A percentile compares a stretch with the other conserved stretches of the same genome.
phyloP scores from a whole-genome alignment of 116 monocot species.

The Zostera marina region DNA sequence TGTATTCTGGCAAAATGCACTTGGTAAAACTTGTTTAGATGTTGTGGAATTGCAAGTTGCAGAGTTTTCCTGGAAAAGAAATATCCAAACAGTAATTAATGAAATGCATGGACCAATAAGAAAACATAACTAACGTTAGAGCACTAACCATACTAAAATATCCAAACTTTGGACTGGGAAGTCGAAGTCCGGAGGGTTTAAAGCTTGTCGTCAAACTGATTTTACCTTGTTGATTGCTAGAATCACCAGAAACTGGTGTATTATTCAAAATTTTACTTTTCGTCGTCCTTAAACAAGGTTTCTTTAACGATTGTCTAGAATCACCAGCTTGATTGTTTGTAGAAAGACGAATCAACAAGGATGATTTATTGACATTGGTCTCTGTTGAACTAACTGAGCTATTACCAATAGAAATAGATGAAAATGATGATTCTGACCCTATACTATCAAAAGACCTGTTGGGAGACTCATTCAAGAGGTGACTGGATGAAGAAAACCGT shows the following conservation, averaged over 20 bases:
- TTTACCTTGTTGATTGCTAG: conserved; percentile 9
- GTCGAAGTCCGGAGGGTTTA: conserved; percentile 62
- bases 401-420: conserved; percentile 15
- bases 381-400: background rate
- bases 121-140: background rate
- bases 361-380: too few species aligned
- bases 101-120: background rate
- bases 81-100: too few species aligned
- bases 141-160: conserved; percentile 64
- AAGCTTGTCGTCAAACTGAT: background rate
- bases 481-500: conserved; percentile 12
- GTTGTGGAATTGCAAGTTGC: background rate
- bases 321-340: background rate
- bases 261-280: background rate
- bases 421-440: conserved; percentile 37
- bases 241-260: conserved; percentile 1
- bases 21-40: background rate
- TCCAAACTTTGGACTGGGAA: conserved; percentile 64
- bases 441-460: conserved; percentile 50
- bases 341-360: background rate
- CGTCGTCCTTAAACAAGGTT: background rate
- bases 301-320: background rate
- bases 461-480: conserved; percentile 22
- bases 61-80: background rate
- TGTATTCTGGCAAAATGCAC: background rate